phyloP scores from a whole-genome alignment of 2,329 filamentous ascomycete genomes.

The Westerdykella sp. region DNA sequence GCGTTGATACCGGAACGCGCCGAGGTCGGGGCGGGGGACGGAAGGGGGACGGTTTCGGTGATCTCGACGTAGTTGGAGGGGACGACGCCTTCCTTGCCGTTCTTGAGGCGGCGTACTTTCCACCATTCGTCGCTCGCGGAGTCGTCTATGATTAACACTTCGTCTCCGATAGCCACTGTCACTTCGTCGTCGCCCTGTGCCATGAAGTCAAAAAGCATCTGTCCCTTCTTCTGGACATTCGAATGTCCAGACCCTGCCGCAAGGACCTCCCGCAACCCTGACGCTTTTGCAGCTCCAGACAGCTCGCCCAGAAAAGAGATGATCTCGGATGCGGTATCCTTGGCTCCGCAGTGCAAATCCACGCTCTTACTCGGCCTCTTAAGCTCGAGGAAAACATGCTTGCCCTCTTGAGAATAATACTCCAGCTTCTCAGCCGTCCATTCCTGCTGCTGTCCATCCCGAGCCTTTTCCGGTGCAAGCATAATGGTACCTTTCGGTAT shows the following conservation, averaged over 20 bases:
- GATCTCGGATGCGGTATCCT: slow-evolving; percentile 94
- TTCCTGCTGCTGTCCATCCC: slow-evolving; percentile 79
- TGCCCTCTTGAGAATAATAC: slow-evolving; percentile 97
- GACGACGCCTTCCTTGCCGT: slow-evolving; percentile 90
- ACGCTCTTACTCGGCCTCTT: slow-evolving; percentile 88
- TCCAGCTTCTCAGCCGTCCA: slow-evolving; percentile 93
- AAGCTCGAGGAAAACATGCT: slow-evolving; percentile 93
- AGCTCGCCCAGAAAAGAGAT: slow-evolving; percentile 82
- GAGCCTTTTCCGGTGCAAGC: slow-evolving; percentile 77
- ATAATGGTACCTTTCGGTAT: slow-evolving; percentile 80
- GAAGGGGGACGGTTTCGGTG: slow-evolving; percentile 57
- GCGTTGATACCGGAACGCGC: slow-evolving; percentile 53
- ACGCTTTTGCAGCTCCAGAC: slow-evolving; percentile 76
- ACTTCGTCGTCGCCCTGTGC: slow-evolving; percentile 96
- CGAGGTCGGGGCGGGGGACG: slow-evolving; percentile 42
- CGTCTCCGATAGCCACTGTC: slow-evolving; percentile 80
- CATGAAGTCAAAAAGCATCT: slow-evolving; percentile 91
- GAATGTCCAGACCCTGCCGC: slow-evolving; percentile 63
- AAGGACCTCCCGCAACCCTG: slow-evolving; percentile 77
- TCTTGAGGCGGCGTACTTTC: slow-evolving; percentile 86
- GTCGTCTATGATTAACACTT: slow-evolving; percentile 85
- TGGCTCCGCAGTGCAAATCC: slow-evolving; percentile 94
- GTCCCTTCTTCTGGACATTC: slow-evolving; percentile 67
- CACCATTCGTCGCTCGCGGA: slow-evolving; percentile 96
- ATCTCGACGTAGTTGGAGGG: slow-evolving; percentile 95